phyloP scores from a whole-genome alignment of 2,329 filamentous ascomycete species.

The Colletotrichum simmondsii region DNA sequence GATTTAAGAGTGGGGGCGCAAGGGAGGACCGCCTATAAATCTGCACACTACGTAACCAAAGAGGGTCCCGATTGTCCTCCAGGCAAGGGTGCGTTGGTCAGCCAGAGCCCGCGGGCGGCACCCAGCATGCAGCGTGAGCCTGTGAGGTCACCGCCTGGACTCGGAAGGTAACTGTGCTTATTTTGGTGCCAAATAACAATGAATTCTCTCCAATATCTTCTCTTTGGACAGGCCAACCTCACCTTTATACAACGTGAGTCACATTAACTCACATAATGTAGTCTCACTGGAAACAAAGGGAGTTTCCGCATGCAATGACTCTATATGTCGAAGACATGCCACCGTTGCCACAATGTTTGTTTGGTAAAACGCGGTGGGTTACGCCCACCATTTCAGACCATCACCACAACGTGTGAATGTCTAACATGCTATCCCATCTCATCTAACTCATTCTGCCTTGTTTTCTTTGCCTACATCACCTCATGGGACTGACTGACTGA shows the following conservation, averaged over 20 bases:
- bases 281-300: not conserved
- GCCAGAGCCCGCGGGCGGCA: not conserved
- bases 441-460: not conserved
- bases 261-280: not conserved
- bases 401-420: not conserved
- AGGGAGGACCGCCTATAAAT: slow-evolving; percentile 23
- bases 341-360: not conserved
- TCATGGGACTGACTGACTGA: not conserved
- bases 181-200: not conserved
- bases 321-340: not conserved
- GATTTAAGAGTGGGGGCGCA: slow-evolving; percentile 29
- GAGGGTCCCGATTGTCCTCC: slow-evolving; percentile 8
- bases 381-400: not conserved
- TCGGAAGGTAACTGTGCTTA: not conserved
- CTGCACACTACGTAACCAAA: slow-evolving; percentile 32
- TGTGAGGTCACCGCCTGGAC: not conserved
- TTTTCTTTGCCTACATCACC: not conserved
- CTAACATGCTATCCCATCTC: not conserved
- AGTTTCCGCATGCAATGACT: not conserved
- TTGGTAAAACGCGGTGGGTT: not conserved
- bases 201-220: not conserved
- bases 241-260: no score
- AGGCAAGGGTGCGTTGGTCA: slow-evolving; percentile 32
- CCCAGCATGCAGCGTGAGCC: not conserved
- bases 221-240: not conserved